Evolutionary conservation across 176 grass and related monocot genomes (phyloP), one percentile per base, ranked within the genome.

Genomic region (Aegilops tauschii): DNA sequence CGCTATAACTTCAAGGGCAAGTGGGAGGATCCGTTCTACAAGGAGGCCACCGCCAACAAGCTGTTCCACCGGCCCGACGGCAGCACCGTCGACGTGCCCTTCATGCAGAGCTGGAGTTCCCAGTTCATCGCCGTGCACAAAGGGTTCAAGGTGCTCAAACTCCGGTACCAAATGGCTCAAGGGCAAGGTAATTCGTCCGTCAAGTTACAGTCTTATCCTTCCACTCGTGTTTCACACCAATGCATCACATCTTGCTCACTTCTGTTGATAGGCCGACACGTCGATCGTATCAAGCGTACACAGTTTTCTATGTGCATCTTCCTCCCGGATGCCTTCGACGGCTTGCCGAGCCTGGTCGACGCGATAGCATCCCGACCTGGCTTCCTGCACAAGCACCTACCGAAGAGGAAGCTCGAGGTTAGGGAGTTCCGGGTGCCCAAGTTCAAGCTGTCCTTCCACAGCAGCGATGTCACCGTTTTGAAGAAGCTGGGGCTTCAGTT

Each of bases 1-100:
- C 42, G 88, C 83, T 8, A 31, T 90, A 20, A 90, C 79, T 90
- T 90, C 73, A 90, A 90, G 62, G 83, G 64, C 54, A 29, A 20
- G 12, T 90, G 88, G 88, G 62, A 17, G 12, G 3, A 54, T 8
- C 68, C 59, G 1, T 90, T 90, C 63, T n/a, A 73, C 13, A n/a
- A 5, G 56, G 39, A 20, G 32, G 2, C 0, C 25, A 83, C 79
- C 10, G 14, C 5, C n/a, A 27, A 70, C n/a, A 36, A 34, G 14
- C 47, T 18, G 10, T 90, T 90, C 80, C 44, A 86, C 73, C 79
- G 80, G 4, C 72, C 83, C 4, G 44, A 90, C 5, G 52, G 39
- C 39, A 12, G 35, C 52, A 40, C 37, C 17, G 20, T 82, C 8
- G 34, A 78, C 44, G 88, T 90, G 69, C 83, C 88, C 3, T 86